These are phyloP conservation scores for Bathelium albidoporum DNA, from an alignment of 495 filamentous ascomycete species.

Conservation along the genomic window DNA sequence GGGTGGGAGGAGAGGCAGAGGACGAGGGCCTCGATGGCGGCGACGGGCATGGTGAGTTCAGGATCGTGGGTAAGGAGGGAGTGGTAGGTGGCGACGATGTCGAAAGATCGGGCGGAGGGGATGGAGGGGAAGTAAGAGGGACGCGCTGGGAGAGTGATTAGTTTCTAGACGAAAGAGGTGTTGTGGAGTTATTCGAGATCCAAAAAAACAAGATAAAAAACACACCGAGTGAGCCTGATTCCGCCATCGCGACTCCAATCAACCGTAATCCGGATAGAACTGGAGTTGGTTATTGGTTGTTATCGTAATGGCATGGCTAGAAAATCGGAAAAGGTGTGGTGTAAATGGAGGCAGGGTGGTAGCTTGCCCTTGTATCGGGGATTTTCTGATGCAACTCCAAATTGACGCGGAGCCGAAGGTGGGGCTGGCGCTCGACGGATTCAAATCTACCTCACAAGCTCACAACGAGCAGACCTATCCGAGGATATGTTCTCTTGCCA, in stretches of 20 bases:
- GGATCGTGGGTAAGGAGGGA: constrained; percentile 53
- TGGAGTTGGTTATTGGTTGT: too few relatives aligned
- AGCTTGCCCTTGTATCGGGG: too few relatives aligned
- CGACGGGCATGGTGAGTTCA: constrained; percentile 88
- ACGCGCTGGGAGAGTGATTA: neutral
- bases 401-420: neutral
- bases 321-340: neutral
- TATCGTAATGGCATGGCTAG: neutral
- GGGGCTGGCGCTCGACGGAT: neutral
- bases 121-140: neutral
- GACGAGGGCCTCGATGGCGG: constrained; percentile 88
- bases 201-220: too few relatives aligned
- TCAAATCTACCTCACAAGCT: neutral
- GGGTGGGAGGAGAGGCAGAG: constrained; percentile 64
- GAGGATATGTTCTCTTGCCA: too few relatives aligned
- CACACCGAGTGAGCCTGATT: neutral
- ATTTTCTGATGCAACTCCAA: neutral
- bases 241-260: neutral
- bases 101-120: constrained; percentile 16
- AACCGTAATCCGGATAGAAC: neutral
- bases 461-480: neutral
- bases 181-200: too few relatives aligned
- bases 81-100: constrained; percentile 51
- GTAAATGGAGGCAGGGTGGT: too few relatives aligned
- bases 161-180: neutral